Conservation (phyloP, 805 yeast species). For the Kodamaea restingae region DNA sequence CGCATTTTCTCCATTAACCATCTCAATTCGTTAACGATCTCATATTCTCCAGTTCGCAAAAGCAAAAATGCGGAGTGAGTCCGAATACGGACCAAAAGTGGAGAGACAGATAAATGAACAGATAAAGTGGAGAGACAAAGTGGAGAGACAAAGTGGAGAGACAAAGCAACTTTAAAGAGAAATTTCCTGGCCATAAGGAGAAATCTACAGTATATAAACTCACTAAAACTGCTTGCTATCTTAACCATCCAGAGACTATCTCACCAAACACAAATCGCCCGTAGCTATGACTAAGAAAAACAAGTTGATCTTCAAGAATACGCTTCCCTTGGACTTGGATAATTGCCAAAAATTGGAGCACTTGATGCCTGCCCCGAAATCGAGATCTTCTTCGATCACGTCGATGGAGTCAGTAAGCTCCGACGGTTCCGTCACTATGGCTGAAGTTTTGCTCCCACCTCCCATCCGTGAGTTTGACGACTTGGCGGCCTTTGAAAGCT, state of each 20-base stretch:
- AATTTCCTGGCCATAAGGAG: no score
- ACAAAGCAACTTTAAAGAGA: no score
- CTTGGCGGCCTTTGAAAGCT: constrained; percentile 57
- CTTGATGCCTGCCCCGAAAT: constrained; percentile 36
- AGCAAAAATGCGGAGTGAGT: no score
- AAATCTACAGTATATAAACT: no score
- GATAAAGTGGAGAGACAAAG: not conserved
- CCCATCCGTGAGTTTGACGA: constrained; percentile 55
- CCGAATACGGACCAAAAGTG: no score
- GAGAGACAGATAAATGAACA: no score
- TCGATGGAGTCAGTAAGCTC: constrained; percentile 34
- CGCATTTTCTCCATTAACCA: no score
- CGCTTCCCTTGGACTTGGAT: constrained; percentile 32
- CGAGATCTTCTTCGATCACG: constrained; percentile 36
- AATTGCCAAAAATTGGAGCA: constrained; percentile 37
- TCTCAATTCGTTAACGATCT: no score
- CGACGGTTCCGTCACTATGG: constrained; percentile 21
- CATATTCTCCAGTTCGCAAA: no score
- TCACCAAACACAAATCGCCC: no score
- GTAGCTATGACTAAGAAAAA: constrained; percentile 25
- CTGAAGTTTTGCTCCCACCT: constrained; percentile 34
- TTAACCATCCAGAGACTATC: no score
- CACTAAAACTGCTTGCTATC: no score
- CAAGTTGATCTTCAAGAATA: constrained; percentile 11
- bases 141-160: constrained; percentile 1